phyloP scores from a whole-genome alignment of 2,329 filamentous ascomycete genomes.

The Fusarium longipes region DNA sequence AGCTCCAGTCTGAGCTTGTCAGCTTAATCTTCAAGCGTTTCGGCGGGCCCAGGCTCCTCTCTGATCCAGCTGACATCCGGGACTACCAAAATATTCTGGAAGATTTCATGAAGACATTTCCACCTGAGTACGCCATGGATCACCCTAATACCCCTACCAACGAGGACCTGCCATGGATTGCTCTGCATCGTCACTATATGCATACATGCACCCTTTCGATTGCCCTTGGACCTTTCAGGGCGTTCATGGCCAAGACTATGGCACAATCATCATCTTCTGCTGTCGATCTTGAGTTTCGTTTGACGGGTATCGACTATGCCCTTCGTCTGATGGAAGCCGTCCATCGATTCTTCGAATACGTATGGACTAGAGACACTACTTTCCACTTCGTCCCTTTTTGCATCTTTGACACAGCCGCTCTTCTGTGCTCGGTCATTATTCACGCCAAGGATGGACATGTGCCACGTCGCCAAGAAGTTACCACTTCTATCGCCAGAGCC shows the following conservation, averaged over 20 bases:
- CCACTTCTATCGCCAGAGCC: neutral
- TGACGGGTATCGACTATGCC: slow-evolving; percentile 19
- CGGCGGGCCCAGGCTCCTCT: slow-evolving; percentile 8
- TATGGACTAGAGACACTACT: slow-evolving; percentile 26
- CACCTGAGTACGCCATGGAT: slow-evolving; percentile 17
- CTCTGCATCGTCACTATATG: slow-evolving; percentile 27
- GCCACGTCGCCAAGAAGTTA: slow-evolving; percentile 7
- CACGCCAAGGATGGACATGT: slow-evolving; percentile 9
- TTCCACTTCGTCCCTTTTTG: slow-evolving; percentile 27
- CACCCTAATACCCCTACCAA: slow-evolving; percentile 11
- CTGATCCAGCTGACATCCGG: slow-evolving; percentile 3
- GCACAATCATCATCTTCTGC: neutral
- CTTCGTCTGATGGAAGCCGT: slow-evolving; percentile 14
- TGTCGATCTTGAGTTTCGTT: slow-evolving; percentile 11
- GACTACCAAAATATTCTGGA: slow-evolving; percentile 15
- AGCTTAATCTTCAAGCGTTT: slow-evolving; percentile 23
- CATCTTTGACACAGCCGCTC: slow-evolving; percentile 23
- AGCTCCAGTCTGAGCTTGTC: slow-evolving; percentile 22
- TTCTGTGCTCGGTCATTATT: slow-evolving; percentile 16
- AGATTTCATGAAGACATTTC: slow-evolving; percentile 19
- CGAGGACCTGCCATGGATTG: slow-evolving; percentile 19
- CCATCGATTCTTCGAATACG: slow-evolving; percentile 21
- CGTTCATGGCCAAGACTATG: slow-evolving; percentile 23
- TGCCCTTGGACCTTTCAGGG: slow-evolving; percentile 16
- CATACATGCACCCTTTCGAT: slow-evolving; percentile 22